A percentile compares a stretch with the other conserved stretches of the same genome.
Evolutionary conservation across 345 rosid species (phyloP).

Genomic region (Tarenaya hassleriana): DNA sequence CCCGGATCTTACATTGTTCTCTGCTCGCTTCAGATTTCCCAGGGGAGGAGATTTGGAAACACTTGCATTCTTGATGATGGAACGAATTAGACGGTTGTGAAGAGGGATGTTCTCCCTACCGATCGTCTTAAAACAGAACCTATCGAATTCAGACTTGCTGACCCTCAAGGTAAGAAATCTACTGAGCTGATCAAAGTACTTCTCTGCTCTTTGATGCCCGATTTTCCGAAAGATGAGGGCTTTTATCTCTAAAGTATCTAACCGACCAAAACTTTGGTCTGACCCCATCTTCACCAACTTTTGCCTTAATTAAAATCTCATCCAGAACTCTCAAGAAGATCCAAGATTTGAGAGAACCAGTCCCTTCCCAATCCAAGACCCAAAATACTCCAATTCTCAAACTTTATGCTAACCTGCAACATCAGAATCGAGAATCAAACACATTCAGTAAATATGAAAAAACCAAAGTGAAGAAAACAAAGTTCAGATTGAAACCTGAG

Average conservation of each 20-base stretch:
- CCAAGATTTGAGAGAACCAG: constrained; percentile 11
- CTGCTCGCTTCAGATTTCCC: constrained; percentile 25
- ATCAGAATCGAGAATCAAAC: constrained; percentile 16
- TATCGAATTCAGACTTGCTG: constrained; percentile 62
- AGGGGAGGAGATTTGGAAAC: constrained; percentile 50
- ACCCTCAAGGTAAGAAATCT: constrained; percentile 51
- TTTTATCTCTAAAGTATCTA: constrained; percentile 16
- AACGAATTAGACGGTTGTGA: constrained; percentile 62
- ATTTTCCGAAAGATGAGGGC: constrained; percentile 33
- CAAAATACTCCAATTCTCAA: not conserved
- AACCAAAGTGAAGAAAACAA: constrained; percentile 5
- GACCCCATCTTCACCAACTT: constrained; percentile 21
- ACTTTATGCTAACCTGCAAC: not conserved
- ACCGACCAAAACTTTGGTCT: constrained; percentile 14
- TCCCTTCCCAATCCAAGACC: constrained; percentile 5
- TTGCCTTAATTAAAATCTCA: constrained; percentile 9
- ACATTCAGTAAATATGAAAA: not conserved
- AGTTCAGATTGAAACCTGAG: not conserved
- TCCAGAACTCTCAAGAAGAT: constrained; percentile 12
- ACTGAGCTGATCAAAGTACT: constrained; percentile 62
- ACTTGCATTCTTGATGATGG: constrained; percentile 69
- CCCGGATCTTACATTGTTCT: constrained; percentile 25
- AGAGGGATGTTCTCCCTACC: constrained; percentile 67
- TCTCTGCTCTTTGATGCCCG: constrained; percentile 63
- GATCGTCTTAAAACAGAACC: constrained; percentile 44